A percentile compares a stretch with the other conserved stretches of the same genome.
Evolutionary conservation across 371 early-diverging fungal species (phyloP).

Genomic region (Batkoa obscura): DNA sequence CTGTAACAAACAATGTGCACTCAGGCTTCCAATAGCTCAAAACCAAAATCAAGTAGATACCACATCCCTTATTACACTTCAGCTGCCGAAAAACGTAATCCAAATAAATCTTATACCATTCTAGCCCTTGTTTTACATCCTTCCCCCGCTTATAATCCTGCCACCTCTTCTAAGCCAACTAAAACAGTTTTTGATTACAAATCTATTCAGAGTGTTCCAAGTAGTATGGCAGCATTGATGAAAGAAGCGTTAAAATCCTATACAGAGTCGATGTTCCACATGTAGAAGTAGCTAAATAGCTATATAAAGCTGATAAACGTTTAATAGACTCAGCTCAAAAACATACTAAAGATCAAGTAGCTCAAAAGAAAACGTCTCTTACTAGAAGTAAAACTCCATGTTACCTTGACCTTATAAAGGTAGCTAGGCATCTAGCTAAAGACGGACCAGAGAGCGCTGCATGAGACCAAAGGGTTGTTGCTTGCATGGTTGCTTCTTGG

Average conservation of each 20-base stretch:
- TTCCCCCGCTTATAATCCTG: no score
- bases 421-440: constrained; percentile 8
- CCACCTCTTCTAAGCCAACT: no score
- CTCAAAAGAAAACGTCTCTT: constrained; percentile 14
- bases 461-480: constrained; percentile 9
- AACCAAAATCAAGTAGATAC: no score
- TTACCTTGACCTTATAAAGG: constrained; percentile 7
- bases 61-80: no score
- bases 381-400: constrained; percentile 7
- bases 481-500: constrained; percentile 17
- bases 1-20: no score
- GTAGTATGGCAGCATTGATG: not conserved
- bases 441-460: constrained; percentile 22
- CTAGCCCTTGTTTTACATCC: no score
- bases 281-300: not conserved
- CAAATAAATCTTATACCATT: no score
- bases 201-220: not conserved
- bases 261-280: not conserved
- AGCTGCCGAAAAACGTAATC: no score
- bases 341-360: constrained; percentile 15
- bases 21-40: no score
- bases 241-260: not conserved
- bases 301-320: not conserved
- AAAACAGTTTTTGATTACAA: no score
- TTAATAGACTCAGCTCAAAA: constrained; percentile 9